phyloP scores from a whole-genome alignment of 495 filamentous ascomycete genomes.

The Aspergillus indologenus region DNA sequence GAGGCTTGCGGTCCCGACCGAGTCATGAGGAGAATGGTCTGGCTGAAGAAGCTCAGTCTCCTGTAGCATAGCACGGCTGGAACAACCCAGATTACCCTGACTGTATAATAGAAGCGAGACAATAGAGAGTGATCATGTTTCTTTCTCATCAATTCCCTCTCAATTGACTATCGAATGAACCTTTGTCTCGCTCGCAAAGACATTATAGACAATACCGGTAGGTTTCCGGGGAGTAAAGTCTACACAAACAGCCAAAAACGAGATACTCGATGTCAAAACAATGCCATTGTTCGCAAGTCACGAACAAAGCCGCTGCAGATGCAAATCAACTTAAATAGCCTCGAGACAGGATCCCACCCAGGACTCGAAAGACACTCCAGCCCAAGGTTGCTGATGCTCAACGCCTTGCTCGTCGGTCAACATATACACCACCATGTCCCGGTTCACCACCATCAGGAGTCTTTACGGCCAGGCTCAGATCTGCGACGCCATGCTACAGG shows the following conservation, averaged over 20 bases:
- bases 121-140: too few species aligned
- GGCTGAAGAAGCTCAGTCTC: too few species aligned
- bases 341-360: not conserved
- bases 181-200: too few species aligned
- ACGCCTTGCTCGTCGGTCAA: not conserved
- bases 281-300: not conserved
- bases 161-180: too few species aligned
- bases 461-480: not conserved
- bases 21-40: too few species aligned
- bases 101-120: too few species aligned
- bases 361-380: not conserved
- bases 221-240: not conserved
- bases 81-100: too few species aligned
- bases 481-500: not conserved
- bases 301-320: not conserved
- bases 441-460: not conserved
- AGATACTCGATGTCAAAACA: not conserved
- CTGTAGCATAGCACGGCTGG: too few species aligned
- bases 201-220: not conserved
- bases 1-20: too few species aligned
- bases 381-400: not conserved
- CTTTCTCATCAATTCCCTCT: too few species aligned
- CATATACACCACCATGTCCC: not conserved
- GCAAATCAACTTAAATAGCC: not conserved
- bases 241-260: too few species aligned